Evolutionary conservation across 1,139 yeast genomes (phyloP), one percentile per base, ranked within the genome.

Genomic region (Saccharomyces hybrid): DNA sequence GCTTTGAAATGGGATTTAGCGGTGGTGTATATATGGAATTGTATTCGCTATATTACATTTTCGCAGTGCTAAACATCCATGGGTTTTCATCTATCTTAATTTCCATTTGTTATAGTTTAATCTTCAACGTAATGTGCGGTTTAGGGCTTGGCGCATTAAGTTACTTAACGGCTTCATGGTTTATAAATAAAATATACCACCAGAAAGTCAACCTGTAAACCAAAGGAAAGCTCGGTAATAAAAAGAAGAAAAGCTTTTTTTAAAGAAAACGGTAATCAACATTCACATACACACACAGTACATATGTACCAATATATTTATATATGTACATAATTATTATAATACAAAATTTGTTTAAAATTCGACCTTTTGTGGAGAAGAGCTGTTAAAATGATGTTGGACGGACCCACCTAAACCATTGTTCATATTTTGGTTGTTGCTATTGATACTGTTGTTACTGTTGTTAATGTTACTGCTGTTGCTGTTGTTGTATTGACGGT

Each of bases 141-240:
- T 72, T 85, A 41, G 82, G 87, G 2, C 83, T 89, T 61, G 96
- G 96, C 7, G 77, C 95, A 0, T 75, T 88, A 32, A 90, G 91
- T 4, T 79, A 86, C 52, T 67, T 84, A 48, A 58, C 67, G 11
- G 59, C 66, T 32, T 56, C 60, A 32, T 59, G 62, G 59, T 64
- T 66, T 48, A 58, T 67, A 25, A 57, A 57, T 48, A 58, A 52
- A 51, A 53, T 62, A 11, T 55, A 57, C 49, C 38, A 51, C 38
- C 16, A 27, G 27, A 16, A 47, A 34, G 16, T 29, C 44, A 38
- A 11, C n/a, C 9, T 16, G 13, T 44, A 27, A 51, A 20, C 11
- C 8, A 23, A 41, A 44, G 46, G 16, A 34, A 49, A 26, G 50
- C n/a, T 41, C 23, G 27, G n/a, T 29, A 29, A 29, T 29, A 16